Percentiles rank a stretch among this genome's conserved stretches.
Evolutionary conservation across 441 rosid genomes (phyloP).

Genomic region (Cnidoscolus chayamansa): DNA sequence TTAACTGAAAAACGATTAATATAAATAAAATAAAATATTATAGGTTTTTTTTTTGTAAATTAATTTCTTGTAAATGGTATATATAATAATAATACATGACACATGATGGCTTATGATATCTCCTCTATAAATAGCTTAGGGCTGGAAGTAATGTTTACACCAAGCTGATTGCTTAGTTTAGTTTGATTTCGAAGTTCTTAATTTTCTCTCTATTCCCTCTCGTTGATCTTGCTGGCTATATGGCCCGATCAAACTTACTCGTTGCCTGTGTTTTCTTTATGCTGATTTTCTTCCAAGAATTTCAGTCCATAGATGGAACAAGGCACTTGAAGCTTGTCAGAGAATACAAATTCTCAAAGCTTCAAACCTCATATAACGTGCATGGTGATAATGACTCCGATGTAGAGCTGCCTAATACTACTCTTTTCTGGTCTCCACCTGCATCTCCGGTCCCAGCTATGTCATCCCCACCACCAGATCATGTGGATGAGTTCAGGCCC

Average conservation of each 20-base stretch:
- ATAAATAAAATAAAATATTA: too few relatives aligned
- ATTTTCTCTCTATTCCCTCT: too few relatives aligned
- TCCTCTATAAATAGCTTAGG: background rate
- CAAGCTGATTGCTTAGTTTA: conserved; percentile 6
- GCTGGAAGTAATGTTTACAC: background rate
- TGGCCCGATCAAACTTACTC: conserved; percentile 20
- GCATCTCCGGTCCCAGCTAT: conserved; percentile 14
- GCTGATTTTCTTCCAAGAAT: conserved; percentile 16
- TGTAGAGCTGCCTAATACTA: background rate
- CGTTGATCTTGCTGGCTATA: background rate
- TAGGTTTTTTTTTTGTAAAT: too few relatives aligned
- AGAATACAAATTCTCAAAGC: background rate
- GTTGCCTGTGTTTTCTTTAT: conserved; percentile 19
- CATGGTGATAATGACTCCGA: background rate
- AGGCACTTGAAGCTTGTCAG: conserved; percentile 23
- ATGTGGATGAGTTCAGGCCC: conserved; percentile 41
- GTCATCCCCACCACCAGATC: conserved; percentile 23
- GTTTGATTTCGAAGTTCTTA: too few relatives aligned
- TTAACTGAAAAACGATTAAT: too few relatives aligned
- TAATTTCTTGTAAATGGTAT: too few relatives aligned
- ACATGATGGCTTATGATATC: background rate
- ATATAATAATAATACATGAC: background rate
- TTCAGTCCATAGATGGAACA: conserved; percentile 20
- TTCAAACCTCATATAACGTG: background rate
- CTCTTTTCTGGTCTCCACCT: conserved; percentile 9